Percentiles rank a stretch among this genome's conserved stretches.
Evolutionary conservation across 23 red algal species (phyloP).

Genomic region (Pyropia haitanensis): DNA sequence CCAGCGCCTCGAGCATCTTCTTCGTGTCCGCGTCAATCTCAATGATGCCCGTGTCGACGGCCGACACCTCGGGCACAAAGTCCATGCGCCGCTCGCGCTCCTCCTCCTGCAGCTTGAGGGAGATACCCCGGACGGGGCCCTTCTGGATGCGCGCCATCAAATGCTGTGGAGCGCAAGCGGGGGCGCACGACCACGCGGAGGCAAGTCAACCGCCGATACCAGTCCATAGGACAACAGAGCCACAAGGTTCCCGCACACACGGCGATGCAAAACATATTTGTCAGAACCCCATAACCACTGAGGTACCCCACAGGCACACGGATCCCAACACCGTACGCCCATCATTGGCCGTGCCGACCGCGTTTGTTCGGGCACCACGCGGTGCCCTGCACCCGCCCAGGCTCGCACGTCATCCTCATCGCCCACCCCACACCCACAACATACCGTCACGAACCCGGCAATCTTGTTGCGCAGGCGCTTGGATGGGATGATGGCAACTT

Average conservation of each 20-base stretch:
- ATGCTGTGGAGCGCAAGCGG: slow-evolving; percentile 21
- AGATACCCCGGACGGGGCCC: slow-evolving; percentile 95
- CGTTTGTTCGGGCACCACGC: background rate
- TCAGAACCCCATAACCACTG: too few species aligned
- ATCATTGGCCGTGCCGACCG: too few species aligned
- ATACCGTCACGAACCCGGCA: slow-evolving; percentile 85
- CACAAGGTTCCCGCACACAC: too few species aligned
- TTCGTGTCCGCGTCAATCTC: slow-evolving; percentile 87
- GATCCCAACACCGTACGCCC: too few species aligned
- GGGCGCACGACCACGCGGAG: background rate
- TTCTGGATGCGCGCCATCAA: slow-evolving; percentile 96
- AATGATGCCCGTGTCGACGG: slow-evolving; percentile 78
- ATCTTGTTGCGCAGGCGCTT: slow-evolving; percentile 98
- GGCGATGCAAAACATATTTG: too few species aligned
- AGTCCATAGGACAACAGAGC: too few species aligned
- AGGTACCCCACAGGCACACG: too few species aligned
- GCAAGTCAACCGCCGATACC: too few species aligned
- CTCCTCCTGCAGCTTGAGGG: slow-evolving; percentile 98
- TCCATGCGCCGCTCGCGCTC: slow-evolving; percentile 99
- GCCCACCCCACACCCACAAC: background rate
- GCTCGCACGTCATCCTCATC: background rate
- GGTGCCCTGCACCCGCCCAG: background rate
- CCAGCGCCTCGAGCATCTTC: slow-evolving; percentile 78
- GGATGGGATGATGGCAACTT: slow-evolving; percentile 94
- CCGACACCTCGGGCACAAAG: slow-evolving; percentile 97